phyloP scores from a whole-genome alignment of 805 yeast genomes.

The Barnettozyma siamensis region DNA sequence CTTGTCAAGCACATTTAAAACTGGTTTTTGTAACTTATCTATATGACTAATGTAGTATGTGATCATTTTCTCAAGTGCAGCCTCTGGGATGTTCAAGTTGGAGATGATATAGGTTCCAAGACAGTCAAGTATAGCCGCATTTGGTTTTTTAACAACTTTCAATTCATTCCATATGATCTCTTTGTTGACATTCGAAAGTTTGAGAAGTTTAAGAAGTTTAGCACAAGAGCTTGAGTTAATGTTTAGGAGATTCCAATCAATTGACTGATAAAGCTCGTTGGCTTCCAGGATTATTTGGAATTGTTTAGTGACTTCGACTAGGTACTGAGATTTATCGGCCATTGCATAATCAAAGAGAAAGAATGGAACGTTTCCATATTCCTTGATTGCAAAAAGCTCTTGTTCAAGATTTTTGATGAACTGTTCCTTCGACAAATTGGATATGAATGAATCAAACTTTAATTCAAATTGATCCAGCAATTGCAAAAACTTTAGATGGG shows the following conservation, averaged over 20 bases:
- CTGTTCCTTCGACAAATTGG: constrained; percentile 11
- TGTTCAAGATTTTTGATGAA: constrained; percentile 10
- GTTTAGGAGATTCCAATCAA: constrained; percentile 17
- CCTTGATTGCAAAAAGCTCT: constrained; percentile 1
- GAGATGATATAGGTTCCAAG: constrained; percentile 12
- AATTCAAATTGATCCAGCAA: constrained; percentile 13
- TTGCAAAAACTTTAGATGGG: constrained; percentile 19
- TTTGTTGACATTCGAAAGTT: constrained; percentile 11
- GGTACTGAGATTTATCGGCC: constrained; percentile 8
- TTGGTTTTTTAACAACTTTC: constrained; percentile 12
- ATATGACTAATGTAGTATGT: constrained; percentile 4
- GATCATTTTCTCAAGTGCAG: constrained; percentile 4
- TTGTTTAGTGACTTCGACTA: constrained; percentile 2
- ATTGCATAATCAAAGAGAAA: constrained; percentile 12
- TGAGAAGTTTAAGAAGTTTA: constrained; percentile 10
- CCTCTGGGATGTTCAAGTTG: background rate
- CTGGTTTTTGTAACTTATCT: background rate
- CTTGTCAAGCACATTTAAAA: constrained; percentile 6
- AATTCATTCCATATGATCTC: constrained; percentile 15
- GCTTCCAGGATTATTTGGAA: background rate
- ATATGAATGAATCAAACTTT: constrained; percentile 15
- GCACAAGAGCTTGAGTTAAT: constrained; percentile 7
- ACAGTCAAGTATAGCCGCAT: constrained; percentile 7
- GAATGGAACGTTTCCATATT: constrained; percentile 10
- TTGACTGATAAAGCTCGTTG: background rate